These are phyloP conservation scores for Pichia norvegensis DNA, from an alignment of 1,139 yeast species.

Conservation along the genomic window DNA sequence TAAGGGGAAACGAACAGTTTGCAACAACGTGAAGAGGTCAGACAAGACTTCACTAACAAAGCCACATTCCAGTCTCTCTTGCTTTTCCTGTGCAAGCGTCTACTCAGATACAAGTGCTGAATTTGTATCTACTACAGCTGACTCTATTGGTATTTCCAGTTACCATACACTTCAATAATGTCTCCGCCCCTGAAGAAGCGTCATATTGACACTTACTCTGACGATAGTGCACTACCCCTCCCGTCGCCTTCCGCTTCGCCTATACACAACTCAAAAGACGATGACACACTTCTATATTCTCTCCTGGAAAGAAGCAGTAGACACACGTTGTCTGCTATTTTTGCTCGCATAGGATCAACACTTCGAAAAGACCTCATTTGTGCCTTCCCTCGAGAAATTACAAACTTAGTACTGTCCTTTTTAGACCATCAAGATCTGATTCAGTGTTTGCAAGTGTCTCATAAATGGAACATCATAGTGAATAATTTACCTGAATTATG, in stretches of 20 bases:
- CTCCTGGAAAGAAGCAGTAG: conserved; percentile 62
- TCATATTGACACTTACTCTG: neutral
- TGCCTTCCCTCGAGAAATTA: conserved; percentile 69
- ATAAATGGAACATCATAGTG: conserved; percentile 49
- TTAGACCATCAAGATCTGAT: conserved; percentile 61
- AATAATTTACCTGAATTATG: conserved; percentile 48
- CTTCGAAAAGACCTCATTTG: conserved; percentile 68
- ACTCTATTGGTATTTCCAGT: too few relatives aligned
- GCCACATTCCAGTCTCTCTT: too few relatives aligned
- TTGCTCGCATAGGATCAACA: conserved; percentile 48
- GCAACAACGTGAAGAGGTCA: neutral
- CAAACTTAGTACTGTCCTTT: conserved; percentile 56
- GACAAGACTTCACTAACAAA: neutral
- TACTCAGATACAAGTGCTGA: neutral
- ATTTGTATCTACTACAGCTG: too few relatives aligned
- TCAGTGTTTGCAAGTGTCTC: conserved; percentile 57
- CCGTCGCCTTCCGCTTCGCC: conserved; percentile 72
- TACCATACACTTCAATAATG: neutral
- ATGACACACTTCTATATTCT: conserved; percentile 30
- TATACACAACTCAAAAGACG: conserved; percentile 30
- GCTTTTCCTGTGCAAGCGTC: too few relatives aligned
- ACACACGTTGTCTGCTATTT: conserved; percentile 59
- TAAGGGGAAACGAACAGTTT: too few relatives aligned
- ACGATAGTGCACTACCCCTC: conserved; percentile 34
- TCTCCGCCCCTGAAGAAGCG: neutral